These are phyloP conservation scores for Colletotrichum orchidophilum DNA, from an alignment of 2,329 filamentous ascomycete genomes.

Conservation along the genomic window DNA sequence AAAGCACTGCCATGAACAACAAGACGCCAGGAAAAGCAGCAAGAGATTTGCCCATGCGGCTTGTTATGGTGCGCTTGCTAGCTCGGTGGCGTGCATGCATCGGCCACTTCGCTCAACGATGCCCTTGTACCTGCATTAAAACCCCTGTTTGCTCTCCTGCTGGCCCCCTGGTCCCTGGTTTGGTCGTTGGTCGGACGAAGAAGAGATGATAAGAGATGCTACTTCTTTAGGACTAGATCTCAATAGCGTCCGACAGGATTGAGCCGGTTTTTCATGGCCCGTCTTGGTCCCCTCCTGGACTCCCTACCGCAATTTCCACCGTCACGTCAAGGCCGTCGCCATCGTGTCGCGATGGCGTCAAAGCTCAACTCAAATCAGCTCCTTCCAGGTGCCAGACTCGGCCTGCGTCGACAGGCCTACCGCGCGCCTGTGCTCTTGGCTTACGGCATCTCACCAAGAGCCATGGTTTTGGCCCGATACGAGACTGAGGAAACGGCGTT, in stretches of 20 bases:
- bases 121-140: slow-evolving; percentile 33
- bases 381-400: background rate
- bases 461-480: slow-evolving; percentile 5
- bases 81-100: slow-evolving; percentile 29
- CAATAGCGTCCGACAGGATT: background rate
- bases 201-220: slow-evolving; percentile 26
- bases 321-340: slow-evolving; percentile 20
- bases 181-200: background rate
- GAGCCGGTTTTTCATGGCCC: slow-evolving; percentile 18
- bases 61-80: slow-evolving; percentile 8
- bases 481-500: slow-evolving; percentile 19
- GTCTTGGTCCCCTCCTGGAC: slow-evolving; percentile 21
- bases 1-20: background rate
- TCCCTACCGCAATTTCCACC: slow-evolving; percentile 31
- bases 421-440: slow-evolving; percentile 18
- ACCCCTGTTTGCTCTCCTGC: slow-evolving; percentile 7
- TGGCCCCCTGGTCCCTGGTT: slow-evolving; percentile 1
- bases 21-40: slow-evolving; percentile 23
- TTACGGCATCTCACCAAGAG: slow-evolving; percentile 1
- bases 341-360: slow-evolving; percentile 25
- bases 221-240: slow-evolving; percentile 26
- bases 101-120: slow-evolving; percentile 13
- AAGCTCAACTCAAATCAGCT: slow-evolving; percentile 16
- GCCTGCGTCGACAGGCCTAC: background rate
- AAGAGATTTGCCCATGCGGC: slow-evolving; percentile 25